Conservation (phyloP, 768 basidiomycete species). For the Amanita subjunquillea region DNA sequence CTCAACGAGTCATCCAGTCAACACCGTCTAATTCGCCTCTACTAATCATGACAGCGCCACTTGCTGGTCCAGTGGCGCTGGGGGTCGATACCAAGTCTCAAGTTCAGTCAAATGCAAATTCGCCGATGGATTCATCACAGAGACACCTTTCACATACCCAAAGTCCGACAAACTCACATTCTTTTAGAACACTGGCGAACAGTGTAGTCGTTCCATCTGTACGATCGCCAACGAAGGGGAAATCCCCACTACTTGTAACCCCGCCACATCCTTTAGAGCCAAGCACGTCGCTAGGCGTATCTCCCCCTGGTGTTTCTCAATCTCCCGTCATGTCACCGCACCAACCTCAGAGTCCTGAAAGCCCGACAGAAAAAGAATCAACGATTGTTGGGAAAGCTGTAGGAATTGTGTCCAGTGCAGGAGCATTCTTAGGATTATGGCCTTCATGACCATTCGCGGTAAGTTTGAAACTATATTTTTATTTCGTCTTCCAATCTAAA, state of each 20-base stretch:
- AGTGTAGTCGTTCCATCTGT: not conserved
- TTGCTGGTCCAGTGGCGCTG: constrained; percentile 10
- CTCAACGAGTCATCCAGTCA: constrained; percentile 25
- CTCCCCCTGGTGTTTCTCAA: constrained; percentile 10
- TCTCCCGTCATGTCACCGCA: constrained; percentile 9
- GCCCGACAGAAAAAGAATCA: constrained; percentile 12
- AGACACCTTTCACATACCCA: not conserved
- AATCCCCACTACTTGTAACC: constrained; percentile 21
- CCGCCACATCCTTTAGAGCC: constrained; percentile 20
- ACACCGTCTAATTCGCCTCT: constrained; percentile 60
- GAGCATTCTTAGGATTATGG: constrained; percentile 62
- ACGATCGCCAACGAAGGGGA: constrained; percentile 12
- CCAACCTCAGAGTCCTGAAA: constrained; percentile 7
- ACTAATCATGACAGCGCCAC: constrained; percentile 17
- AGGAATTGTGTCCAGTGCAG: constrained; percentile 72
- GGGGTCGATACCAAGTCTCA: constrained; percentile 4
- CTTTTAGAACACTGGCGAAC: not conserved
- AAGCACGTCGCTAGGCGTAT: constrained; percentile 24
- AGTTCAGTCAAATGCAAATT: constrained; percentile 1
- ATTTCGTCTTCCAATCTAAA: not conserved
- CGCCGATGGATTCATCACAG: not conserved
- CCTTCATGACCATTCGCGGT: constrained; percentile 6
- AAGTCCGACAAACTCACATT: not conserved
- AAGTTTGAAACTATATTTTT: not conserved
- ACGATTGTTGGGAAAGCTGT: constrained; percentile 47